Conservation (phyloP, 75 land plant genomes). For the Selaginella tamariscina region DNA sequence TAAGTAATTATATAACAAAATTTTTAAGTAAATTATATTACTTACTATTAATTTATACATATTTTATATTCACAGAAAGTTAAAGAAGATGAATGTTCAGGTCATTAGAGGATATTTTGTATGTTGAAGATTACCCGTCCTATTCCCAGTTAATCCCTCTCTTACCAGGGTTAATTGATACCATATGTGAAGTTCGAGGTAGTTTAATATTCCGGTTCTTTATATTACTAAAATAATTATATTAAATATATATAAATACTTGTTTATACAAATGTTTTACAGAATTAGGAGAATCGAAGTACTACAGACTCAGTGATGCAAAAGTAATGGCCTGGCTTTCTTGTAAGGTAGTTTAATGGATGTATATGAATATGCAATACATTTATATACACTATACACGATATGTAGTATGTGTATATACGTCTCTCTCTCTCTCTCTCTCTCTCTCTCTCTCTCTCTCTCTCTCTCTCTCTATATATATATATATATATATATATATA, state of each 20-base stretch:
- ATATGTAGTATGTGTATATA: no score
- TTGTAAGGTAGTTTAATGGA: conserved; percentile 45
- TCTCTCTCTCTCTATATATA: no score
- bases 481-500: no score
- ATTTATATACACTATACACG: not conserved
- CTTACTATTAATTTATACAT: no score
- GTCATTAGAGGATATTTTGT: conserved; percentile 73
- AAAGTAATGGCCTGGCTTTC: conserved; percentile 76
- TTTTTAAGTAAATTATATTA: not conserved
- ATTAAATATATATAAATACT: not conserved
- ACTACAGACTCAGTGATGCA: conserved; percentile 71
- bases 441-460: not conserved
- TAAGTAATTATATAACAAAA: no score
- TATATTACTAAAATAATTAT: not conserved
- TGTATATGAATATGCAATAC: not conserved
- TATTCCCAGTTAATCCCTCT: conserved; percentile 43
- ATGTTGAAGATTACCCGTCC: conserved; percentile 63
- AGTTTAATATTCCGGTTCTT: not conserved
- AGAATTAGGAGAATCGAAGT: conserved; percentile 66
- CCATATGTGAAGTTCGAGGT: conserved; percentile 87
- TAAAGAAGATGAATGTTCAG: conserved; percentile 78
- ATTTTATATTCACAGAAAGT: conserved; percentile 42
- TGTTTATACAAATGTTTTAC: conserved; percentile 13
- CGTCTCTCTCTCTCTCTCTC: not conserved
- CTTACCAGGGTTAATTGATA: conserved; percentile 36